phyloP scores from a whole-genome alignment of 768 basidiomycete species.

The Panaeolus cyanescens region DNA sequence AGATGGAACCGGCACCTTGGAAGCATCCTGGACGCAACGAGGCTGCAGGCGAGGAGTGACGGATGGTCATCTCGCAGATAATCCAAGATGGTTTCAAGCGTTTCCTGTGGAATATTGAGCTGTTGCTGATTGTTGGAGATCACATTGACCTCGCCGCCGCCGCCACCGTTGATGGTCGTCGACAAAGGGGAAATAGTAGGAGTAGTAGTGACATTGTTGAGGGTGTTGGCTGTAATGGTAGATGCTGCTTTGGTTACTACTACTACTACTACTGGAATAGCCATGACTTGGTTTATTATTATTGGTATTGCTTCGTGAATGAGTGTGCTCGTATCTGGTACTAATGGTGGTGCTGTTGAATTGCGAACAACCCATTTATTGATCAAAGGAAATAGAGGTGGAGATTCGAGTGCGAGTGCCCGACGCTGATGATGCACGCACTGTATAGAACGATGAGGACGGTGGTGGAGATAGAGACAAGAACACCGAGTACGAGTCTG shows the following conservation, averaged over 20 bases:
- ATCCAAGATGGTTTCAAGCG: constrained; percentile 29
- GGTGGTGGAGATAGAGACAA: background rate
- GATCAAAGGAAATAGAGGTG: background rate
- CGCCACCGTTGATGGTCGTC: background rate
- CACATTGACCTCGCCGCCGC: background rate
- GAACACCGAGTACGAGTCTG: background rate
- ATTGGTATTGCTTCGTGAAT: background rate
- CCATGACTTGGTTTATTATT: constrained; percentile 1
- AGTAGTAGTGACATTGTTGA: background rate
- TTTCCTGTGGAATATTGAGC: constrained; percentile 33
- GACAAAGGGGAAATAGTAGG: background rate
- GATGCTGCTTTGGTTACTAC: background rate
- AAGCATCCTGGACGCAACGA: constrained; percentile 27
- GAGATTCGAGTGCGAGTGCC: background rate
- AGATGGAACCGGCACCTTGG: constrained; percentile 28
- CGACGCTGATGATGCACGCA: constrained; percentile 1
- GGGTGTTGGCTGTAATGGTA: background rate
- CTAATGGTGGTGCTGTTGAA: background rate
- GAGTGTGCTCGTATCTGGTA: background rate
- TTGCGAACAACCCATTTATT: constrained; percentile 3
- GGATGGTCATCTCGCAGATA: constrained; percentile 27
- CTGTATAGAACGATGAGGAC: background rate
- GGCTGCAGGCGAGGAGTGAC: constrained; percentile 29
- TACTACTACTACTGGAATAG: background rate
- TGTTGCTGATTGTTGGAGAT: background rate